phyloP scores from a whole-genome alignment of 257 asterid genomes.

The Catharanthus roseus region DNA sequence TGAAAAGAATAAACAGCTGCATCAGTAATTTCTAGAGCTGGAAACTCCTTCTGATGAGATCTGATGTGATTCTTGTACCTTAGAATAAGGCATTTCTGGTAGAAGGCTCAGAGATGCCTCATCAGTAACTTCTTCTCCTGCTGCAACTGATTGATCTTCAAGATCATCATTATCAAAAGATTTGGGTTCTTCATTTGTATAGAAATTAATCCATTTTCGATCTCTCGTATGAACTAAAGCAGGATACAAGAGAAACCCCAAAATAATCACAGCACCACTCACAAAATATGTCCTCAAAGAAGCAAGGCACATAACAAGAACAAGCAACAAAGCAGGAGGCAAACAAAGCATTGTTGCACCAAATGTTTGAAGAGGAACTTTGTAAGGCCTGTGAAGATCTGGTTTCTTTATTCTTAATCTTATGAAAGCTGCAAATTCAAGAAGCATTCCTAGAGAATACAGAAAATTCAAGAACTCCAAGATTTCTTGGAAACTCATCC shows the following conservation, averaged over 20 bases:
- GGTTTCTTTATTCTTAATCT: conserved; percentile 60
- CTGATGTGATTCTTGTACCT: not conserved
- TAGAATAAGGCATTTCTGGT: conserved; percentile 8
- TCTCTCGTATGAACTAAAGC: conserved; percentile 42
- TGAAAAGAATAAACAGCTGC: not conserved
- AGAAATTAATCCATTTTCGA: conserved; percentile 42
- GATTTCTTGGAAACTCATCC: conserved; percentile 98
- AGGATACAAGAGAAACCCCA: conserved; percentile 58
- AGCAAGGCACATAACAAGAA: conserved; percentile 83
- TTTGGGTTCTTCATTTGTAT: conserved; percentile 10
- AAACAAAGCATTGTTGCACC: conserved; percentile 67
- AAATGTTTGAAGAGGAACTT: conserved; percentile 56
- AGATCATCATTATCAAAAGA: conserved; percentile 23
- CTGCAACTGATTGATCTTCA: conserved; percentile 15
- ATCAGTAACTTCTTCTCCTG: conserved; percentile 6
- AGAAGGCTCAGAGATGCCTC: conserved; percentile 28
- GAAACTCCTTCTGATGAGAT: conserved; percentile 1
- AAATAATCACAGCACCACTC: conserved; percentile 47
- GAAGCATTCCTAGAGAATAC: conserved; percentile 80
- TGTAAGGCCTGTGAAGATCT: conserved; percentile 83
- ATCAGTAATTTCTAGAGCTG: not conserved
- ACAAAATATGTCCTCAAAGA: conserved; percentile 58
- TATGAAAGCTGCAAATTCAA: conserved; percentile 89
- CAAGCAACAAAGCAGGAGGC: conserved; percentile 68
- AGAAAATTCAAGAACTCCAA: conserved; percentile 88